phyloP scores from a whole-genome alignment of 371 early-diverging fungal genomes.

The Mucor piriformis region DNA sequence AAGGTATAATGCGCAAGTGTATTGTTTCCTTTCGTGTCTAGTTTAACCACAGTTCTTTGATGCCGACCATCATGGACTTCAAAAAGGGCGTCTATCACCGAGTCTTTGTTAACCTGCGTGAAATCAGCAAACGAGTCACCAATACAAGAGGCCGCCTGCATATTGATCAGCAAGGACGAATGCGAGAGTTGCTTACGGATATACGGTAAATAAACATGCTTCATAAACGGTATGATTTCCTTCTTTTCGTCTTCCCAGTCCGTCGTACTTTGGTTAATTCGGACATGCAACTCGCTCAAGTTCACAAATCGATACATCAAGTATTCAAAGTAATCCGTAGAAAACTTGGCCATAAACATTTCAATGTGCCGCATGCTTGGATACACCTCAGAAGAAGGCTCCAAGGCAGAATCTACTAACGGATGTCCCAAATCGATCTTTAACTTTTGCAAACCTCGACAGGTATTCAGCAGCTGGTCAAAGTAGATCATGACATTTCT shows the following conservation, averaged over 20 bases:
- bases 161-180: not conserved
- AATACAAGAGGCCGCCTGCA: not conserved
- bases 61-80: not conserved
- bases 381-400: not conserved
- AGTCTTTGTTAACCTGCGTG: not conserved
- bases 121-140: not conserved
- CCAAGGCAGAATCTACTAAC: too few relatives aligned
- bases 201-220: not conserved
- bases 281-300: not conserved
- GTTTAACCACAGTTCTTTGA: not conserved
- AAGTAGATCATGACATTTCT: not conserved
- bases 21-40: not conserved
- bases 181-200: not conserved
- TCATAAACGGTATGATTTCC: not conserved
- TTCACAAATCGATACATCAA: not conserved
- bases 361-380: not conserved
- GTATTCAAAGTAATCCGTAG: not conserved
- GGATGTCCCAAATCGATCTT: too few relatives aligned
- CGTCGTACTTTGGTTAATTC: not conserved
- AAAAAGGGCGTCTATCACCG: not conserved
- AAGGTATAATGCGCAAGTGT: not conserved
- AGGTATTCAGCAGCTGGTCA: not conserved
- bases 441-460: not conserved
- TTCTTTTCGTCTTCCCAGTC: not conserved
- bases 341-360: not conserved